A percentile compares a stretch with the other conserved stretches of the same genome.
These are phyloP conservation scores for Nematodospora valgi DNA, from an alignment of 805 yeast species.

Conservation along the genomic window DNA sequence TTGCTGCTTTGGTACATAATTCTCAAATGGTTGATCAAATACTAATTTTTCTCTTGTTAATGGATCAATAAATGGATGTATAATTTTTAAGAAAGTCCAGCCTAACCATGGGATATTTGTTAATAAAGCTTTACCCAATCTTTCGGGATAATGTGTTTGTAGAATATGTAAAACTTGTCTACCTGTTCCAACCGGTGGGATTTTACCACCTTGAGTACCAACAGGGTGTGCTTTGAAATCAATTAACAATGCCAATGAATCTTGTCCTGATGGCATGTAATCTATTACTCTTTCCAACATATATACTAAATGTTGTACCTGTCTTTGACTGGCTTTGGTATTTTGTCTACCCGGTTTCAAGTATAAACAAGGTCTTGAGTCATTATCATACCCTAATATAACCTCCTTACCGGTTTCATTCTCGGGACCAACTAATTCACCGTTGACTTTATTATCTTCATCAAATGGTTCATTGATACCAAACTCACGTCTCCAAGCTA, in stretches of 20 bases:
- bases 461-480: constrained; percentile 50
- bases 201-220: constrained; percentile 56
- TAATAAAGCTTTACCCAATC: constrained; percentile 87
- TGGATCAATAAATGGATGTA: constrained; percentile 96
- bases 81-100: constrained; percentile 86
- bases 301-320: constrained; percentile 93
- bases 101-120: constrained; percentile 94
- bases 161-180: constrained; percentile 89
- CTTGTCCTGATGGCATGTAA: constrained; percentile 96
- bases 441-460: constrained; percentile 49
- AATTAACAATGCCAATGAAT: constrained; percentile 82
- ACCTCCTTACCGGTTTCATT: constrained; percentile 92
- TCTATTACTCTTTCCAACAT: constrained; percentile 91
- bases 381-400: constrained; percentile 85
- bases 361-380: constrained; percentile 87
- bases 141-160: constrained; percentile 97
- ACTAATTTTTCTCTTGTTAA: constrained; percentile 90
- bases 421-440: constrained; percentile 58
- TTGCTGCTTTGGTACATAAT: constrained; percentile 79
- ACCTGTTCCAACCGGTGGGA: constrained; percentile 87
- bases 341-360: constrained; percentile 94
- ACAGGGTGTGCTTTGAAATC: constrained; percentile 84
- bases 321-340: constrained; percentile 84
- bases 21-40: constrained; percentile 81
- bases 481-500: constrained; percentile 93